Percentiles rank a stretch among this genome's conserved stretches.
Conservation (phyloP, 176 grass and related monocot species). For the Tillandsia leiboldiana region DNA sequence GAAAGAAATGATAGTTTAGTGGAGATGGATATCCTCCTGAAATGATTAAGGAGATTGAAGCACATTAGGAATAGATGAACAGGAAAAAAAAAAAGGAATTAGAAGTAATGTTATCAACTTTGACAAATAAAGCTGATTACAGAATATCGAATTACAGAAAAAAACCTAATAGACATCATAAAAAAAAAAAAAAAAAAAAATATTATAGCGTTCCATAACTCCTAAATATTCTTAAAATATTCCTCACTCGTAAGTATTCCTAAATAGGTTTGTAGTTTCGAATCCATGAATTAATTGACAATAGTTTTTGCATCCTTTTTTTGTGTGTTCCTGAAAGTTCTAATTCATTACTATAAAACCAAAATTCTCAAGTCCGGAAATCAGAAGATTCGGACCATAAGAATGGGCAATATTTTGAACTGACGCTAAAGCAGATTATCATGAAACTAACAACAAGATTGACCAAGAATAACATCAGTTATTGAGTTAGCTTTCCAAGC, state of each 20-base stretch:
- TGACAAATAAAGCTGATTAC: neutral
- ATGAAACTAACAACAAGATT: too few relatives aligned
- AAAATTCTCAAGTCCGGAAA: too few relatives aligned
- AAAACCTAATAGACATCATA: too few relatives aligned
- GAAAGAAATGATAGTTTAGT: slow-evolving; percentile 96
- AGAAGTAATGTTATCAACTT: neutral
- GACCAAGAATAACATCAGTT: too few relatives aligned
- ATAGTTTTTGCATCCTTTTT: slow-evolving; percentile 15
- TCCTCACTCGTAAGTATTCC: too few relatives aligned
- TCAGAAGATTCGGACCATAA: too few relatives aligned
- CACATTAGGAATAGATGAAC: slow-evolving; percentile 11
- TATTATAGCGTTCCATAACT: neutral
- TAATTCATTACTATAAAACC: too few relatives aligned
- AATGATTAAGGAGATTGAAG: slow-evolving; percentile 23
- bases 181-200: neutral
- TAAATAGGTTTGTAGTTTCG: too few relatives aligned
- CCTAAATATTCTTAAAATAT: too few relatives aligned
- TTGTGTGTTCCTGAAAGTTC: neutral
- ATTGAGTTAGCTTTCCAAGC: too few relatives aligned
- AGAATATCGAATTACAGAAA: neutral
- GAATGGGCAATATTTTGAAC: too few relatives aligned
- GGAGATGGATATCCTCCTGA: slow-evolving; percentile 96
- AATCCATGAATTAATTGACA: neutral
- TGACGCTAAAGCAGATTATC: too few relatives aligned
- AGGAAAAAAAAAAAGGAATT: slow-evolving; percentile 5